A percentile compares a stretch with the other conserved stretches of the same genome.
phyloP scores from a whole-genome alignment of 768 basidiomycete genomes.

The Rhizopogon rudus region DNA sequence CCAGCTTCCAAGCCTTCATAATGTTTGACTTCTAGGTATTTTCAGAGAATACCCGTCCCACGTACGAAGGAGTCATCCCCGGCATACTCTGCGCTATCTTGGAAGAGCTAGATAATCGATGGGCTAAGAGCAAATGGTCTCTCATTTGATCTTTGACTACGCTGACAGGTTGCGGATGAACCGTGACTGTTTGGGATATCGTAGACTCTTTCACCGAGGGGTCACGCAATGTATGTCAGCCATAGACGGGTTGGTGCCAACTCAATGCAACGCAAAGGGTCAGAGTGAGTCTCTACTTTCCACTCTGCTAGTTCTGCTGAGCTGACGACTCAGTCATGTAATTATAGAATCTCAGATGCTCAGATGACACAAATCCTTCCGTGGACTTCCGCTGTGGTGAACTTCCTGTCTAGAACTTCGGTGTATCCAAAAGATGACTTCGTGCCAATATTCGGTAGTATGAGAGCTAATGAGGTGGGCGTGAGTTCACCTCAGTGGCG shows the following conservation, averaged over 20 bases:
- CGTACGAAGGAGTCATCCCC: conserved; percentile 97
- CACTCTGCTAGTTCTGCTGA: background rate
- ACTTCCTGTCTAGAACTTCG: conserved; percentile 72
- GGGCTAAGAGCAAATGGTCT: no score
- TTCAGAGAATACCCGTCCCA: conserved; percentile 94
- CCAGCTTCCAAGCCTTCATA: no score
- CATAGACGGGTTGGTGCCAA: conserved; percentile 29
- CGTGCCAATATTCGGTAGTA: conserved; percentile 83
- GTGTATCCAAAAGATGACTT: conserved; percentile 90
- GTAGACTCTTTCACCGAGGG: no score
- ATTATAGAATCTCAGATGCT: conserved; percentile 49
- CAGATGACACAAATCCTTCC: conserved; percentile 74
- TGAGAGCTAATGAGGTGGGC: conserved; percentile 22
- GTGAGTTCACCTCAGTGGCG: conserved; percentile 11
- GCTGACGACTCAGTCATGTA: background rate
- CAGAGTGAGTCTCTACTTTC: conserved; percentile 41
- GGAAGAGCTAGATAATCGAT: no score
- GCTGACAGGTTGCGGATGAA: no score
- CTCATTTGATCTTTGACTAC: no score
- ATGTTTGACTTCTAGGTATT: conserved; percentile 56
- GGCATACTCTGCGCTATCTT: conserved; percentile 73
- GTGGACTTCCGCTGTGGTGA: conserved; percentile 70
- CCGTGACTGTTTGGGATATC: no score
- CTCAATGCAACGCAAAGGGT: conserved; percentile 58
- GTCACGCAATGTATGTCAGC: no score